Base-by-base conservation (phyloP, 257 asterid species). In the Solanum corneliomulleri region DNA sequence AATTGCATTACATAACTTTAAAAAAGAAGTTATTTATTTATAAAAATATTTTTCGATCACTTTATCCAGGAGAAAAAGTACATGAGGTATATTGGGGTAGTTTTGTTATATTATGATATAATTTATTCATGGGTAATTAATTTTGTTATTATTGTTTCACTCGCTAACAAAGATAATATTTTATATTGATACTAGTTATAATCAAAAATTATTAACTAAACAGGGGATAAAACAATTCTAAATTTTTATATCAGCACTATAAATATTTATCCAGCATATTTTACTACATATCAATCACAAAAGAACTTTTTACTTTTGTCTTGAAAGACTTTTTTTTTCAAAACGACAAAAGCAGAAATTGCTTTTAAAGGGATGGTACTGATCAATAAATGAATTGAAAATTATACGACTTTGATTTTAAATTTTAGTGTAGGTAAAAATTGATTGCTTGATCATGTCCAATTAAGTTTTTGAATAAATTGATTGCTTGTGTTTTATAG, bases 331-430 rank as follows among this genome's bases (percentile, higher is more conserved):
- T 75, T 74, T 42, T 44, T 75, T 14, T 77, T 29, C 35, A 13
- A 7, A 35, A 25, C 13, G 9, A 77, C 15, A 77, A 27, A 14
- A 44, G 4, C 9, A 7, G 1, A 3, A 77, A 25, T 15, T 16
- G 9, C 1, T 12, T 20, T 33, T 15, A 15, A 33, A 1, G 15
- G 0, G 0, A 13, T 71, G 3, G 2, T 20, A 12, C 0, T 10
- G 16, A 9, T 2, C 2, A 72, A 11, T 10, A 6, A 71, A 10
- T 72, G 0, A 9, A 35, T 35, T 72, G 49, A 37, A 9, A 10
- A 37, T 18, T 4, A 31, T 70, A 7, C 2, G 12, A 0, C 8
- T 69, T 7, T 0, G 0, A 16, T 3, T 66, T 70, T 8, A 15
- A 69, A 69, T 69, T 69, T 29, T 3, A 31, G 2, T 1, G 12